Evolutionary conservation across 2,329 filamentous ascomycete species (phyloP).

Genomic region (Trichoderma koningii): DNA sequence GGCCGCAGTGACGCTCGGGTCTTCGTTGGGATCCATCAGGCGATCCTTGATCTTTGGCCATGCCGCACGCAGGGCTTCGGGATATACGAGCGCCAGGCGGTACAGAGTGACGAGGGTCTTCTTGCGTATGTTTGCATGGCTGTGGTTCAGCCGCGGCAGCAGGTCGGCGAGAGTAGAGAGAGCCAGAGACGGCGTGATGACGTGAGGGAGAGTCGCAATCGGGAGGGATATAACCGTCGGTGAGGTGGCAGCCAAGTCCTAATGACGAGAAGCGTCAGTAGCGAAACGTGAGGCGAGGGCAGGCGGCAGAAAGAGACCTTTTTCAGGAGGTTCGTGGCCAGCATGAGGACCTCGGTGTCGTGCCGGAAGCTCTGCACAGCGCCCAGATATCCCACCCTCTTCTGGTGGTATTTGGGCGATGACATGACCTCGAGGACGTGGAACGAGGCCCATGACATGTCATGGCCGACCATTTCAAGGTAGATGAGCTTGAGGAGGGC

Average conservation of each 20-base stretch:
- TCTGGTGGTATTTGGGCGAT: conserved; percentile 89
- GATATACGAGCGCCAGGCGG: conserved; percentile 90
- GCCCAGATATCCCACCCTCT: conserved; percentile 90
- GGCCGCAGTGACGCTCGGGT: conserved; percentile 89
- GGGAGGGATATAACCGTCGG: conserved; percentile 81
- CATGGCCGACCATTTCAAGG: conserved; percentile 97
- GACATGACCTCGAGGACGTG: conserved; percentile 99
- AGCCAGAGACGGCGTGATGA: conserved; percentile 89
- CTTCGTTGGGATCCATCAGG: conserved; percentile 84
- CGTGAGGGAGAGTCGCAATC: conserved; percentile 86
- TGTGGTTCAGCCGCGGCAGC: conserved; percentile 82
- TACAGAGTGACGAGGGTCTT: conserved; percentile 96
- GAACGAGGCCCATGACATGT: conserved; percentile 99
- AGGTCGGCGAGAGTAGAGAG: conserved; percentile 86
- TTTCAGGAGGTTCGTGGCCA: conserved; percentile 94
- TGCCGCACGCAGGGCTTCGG: conserved; percentile 84
- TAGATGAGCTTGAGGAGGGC: conserved; percentile 95
- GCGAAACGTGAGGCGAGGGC: not conserved
- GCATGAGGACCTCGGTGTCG: conserved; percentile 95
- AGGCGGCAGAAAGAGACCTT: conserved; percentile 58
- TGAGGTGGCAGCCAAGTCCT: conserved; percentile 72
- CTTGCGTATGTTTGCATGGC: conserved; percentile 82
- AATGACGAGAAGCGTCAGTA: not conserved
- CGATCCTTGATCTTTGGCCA: conserved; percentile 98
- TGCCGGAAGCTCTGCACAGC: conserved; percentile 94